A percentile compares a stretch with the other conserved stretches of the same genome.
Evolutionary conservation across 306 rosid genomes (phyloP).

Genomic region (Cicer bijugum): DNA sequence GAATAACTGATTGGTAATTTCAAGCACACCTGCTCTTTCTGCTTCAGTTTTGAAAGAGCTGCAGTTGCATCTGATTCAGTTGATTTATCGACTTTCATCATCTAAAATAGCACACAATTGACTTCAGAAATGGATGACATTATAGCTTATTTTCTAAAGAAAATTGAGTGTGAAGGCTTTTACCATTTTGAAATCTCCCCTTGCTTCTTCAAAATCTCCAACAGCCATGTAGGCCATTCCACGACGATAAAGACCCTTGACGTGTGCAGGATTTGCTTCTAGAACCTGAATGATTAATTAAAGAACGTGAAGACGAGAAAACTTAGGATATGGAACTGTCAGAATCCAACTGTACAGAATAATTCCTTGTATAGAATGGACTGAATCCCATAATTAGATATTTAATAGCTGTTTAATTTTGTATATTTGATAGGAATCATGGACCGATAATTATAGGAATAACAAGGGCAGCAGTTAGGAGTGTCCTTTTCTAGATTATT

Average conservation of each 20-base stretch:
- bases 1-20: constrained; percentile 9
- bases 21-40: constrained; percentile 72
- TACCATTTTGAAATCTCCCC: constrained; percentile 79
- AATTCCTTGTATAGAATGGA: neutral
- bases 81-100: constrained; percentile 79
- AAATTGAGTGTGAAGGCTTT: neutral
- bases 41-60: constrained; percentile 80
- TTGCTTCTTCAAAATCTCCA: constrained; percentile 94
- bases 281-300: constrained; percentile 63
- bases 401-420: neutral
- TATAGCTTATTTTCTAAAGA: constrained; percentile 1
- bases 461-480: neutral
- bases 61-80: constrained; percentile 84
- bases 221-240: constrained; percentile 91
- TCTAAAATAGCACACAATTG: constrained; percentile 52
- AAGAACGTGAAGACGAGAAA: constrained; percentile 29
- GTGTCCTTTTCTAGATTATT: neutral
- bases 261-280: constrained; percentile 89
- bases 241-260: constrained; percentile 94
- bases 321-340: constrained; percentile 28
- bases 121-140: constrained; percentile 33
- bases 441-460: neutral
- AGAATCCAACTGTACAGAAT: neutral
- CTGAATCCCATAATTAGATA: neutral
- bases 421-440: neutral